Evolutionary conservation across 192 early-diverging fungal genomes (phyloP), one percentile per base, ranked within the genome.

Genomic region (Rhizoclosmatium sp.): DNA sequence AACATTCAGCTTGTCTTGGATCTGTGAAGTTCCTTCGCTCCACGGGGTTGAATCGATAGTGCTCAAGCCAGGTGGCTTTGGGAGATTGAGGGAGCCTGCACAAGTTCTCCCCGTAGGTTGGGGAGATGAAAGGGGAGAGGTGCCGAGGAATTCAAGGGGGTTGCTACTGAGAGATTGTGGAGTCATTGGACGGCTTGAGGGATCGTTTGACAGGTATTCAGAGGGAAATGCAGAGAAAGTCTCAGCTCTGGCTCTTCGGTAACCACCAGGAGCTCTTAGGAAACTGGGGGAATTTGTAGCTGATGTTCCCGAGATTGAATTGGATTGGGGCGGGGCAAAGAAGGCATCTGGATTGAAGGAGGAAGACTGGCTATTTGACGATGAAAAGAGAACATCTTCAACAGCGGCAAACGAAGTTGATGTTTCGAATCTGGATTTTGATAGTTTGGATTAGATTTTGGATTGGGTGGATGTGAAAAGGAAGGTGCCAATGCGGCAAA

Each of bases 141-240:
- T 2, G 65, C 79, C 82, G 3, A 79, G 80, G 21, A 87, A 91
- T 58, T 87, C 89, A 58, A 84, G 86, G 71, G 87, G 85, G 69
- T 83, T 81, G 79, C 87, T 84, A 31, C 31, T 31, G 51, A 49
- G 40, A 23, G 56, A n/a, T 51, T 44, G 10, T 23, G 56, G 58
- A 51, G 45, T 44, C 45, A 47, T 51, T 64, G 19, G 67, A 10
- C 46, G 67, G 12, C 31, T 31, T 31, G 67, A 7, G 12, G 47
- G 16, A 7, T 9, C 31, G 4, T 39, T 10, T 45, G 47, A 47
- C 10, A 69, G 46, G 1, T 85, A 65, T 47, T 80, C 85, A 45
- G 85, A 78, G 16, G 85, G 82, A 72, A 87, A 87, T 19, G 82
- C 82, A 4, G 76, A 79, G 51, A 87, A 87, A 10, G 85, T 87